Percentiles rank a stretch among this genome's conserved stretches.
These are phyloP conservation scores for Claviceps sp. DNA, from an alignment of 2,329 filamentous ascomycete genomes.

Conservation along the genomic window DNA sequence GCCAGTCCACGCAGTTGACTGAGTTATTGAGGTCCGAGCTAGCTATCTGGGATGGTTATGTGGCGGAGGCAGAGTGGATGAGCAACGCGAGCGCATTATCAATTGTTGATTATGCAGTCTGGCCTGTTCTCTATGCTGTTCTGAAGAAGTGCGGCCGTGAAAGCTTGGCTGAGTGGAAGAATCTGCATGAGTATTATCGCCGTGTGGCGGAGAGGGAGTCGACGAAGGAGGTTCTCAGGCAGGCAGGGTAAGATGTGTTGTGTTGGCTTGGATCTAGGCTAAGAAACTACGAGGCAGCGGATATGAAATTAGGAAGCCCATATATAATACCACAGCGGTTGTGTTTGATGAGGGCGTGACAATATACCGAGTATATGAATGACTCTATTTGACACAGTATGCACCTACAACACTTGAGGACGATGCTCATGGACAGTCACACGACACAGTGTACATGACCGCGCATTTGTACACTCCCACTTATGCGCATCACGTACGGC, in stretches of 20 bases:
- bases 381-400: too few species aligned
- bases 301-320: too few species aligned
- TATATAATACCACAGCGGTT: too few species aligned
- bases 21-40: conserved; percentile 21
- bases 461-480: too few species aligned
- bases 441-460: too few species aligned
- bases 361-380: too few species aligned
- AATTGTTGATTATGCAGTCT: conserved; percentile 39
- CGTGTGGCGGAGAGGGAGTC: conserved; percentile 12
- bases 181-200: conserved; percentile 26
- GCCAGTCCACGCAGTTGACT: not conserved
- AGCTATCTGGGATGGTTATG: conserved; percentile 26
- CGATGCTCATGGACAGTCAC: too few species aligned
- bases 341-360: too few species aligned
- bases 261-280: too few species aligned
- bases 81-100: not conserved
- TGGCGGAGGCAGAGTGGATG: conserved; percentile 1
- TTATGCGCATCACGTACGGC: too few species aligned
- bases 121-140: conserved; percentile 39
- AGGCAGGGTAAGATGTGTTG: not conserved
- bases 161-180: conserved; percentile 16
- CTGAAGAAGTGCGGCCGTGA: conserved; percentile 20
- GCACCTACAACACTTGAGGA: too few species aligned
- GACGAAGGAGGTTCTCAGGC: conserved; percentile 13
- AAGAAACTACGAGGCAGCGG: too few species aligned